Percentiles rank a stretch among this genome's conserved stretches.
phyloP scores from a whole-genome alignment of 768 basidiomycete genomes.

The Podaxis sp. region DNA sequence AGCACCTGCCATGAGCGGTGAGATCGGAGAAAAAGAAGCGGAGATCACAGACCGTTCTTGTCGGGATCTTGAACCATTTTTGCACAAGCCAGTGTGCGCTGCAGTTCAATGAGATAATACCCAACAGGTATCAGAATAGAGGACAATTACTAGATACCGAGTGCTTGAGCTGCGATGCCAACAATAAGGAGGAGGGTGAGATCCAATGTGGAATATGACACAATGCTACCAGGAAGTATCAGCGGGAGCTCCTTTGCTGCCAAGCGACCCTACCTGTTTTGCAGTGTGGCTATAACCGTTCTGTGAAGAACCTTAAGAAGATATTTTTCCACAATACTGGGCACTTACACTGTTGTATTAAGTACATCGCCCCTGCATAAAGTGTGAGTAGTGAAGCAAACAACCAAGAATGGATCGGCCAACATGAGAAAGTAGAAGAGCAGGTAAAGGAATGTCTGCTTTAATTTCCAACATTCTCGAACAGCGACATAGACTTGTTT shows the following conservation, averaged over 20 bases:
- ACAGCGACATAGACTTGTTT: constrained; percentile 65
- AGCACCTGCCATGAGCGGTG: not conserved
- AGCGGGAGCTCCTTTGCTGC: not conserved
- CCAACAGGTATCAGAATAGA: not conserved
- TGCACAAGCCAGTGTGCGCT: constrained; percentile 72
- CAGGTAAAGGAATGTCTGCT: constrained; percentile 74
- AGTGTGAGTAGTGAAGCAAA: not conserved
- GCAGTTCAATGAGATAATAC: not conserved
- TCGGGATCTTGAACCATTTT: constrained; percentile 59
- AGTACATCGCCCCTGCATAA: constrained; percentile 65
- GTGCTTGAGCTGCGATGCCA: constrained; percentile 60
- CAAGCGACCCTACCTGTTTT: constrained; percentile 52
- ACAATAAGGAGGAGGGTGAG: constrained; percentile 67
- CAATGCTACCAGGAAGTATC: constrained; percentile 42
- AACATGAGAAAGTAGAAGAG: constrained; percentile 78
- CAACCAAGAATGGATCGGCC: constrained; percentile 22
- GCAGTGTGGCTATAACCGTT: constrained; percentile 69
- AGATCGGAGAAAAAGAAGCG: not conserved
- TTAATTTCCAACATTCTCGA: constrained; percentile 62
- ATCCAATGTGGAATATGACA: constrained; percentile 71
- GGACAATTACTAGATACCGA: constrained; percentile 63
- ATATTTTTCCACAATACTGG: not conserved
- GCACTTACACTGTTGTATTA: constrained; percentile 70
- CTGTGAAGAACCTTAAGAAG: constrained; percentile 30
- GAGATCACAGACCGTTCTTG: constrained; percentile 49